Evolutionary conservation across 2,329 filamentous ascomycete species (phyloP), one percentile per base, ranked within the genome.

Genomic region (Cordyceps tenuipes): DNA sequence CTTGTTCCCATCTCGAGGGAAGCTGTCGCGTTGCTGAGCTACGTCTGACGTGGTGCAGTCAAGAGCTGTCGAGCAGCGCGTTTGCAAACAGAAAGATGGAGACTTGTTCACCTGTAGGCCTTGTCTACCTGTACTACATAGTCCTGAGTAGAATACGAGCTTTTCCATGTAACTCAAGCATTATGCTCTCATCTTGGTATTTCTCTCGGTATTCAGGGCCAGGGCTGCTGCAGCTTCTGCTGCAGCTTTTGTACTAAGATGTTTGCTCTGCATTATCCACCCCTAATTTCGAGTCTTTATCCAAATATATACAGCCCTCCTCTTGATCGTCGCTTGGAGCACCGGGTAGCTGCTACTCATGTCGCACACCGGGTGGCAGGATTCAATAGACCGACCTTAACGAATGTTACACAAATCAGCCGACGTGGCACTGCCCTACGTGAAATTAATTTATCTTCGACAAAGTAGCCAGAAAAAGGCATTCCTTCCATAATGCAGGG

Each of bases 1-100:
- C 15, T 49, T 43, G 34, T 34, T 41, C 31, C 23, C 47, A 19
- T 58, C 10, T 7, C 36, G 8, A 23, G 46, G 21, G 17, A 57
- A 57, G 21, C 47, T 19, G 34, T 34, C 47, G 55, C 17, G 39
- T 26, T 57, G 31, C 47, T 59, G 48, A 46, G 29, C n/a, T 52
- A 13, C 56, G 31, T 59, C 56, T 59, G 15, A 52, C n/a, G 9
- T 36, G 26, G 48, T 13, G 6, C 17, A 51, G 26, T 34, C 34
- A 41, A 19, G 13, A 31, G 29, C 49, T 44, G 36, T 21, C 47
- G 55, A 58, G 47, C 47, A 26, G 31, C n/a, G 26, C 48, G 36
- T 46, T 46, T 44, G 56, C 56, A 59, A 59, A 59, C 56, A 59
- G 29, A 57, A 57, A 39, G 43, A 48, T 57, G 44, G 54, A 29